Evolutionary conservation across 2,329 filamentous ascomycete species (phyloP).

Genomic region (Fusarium sp.): DNA sequence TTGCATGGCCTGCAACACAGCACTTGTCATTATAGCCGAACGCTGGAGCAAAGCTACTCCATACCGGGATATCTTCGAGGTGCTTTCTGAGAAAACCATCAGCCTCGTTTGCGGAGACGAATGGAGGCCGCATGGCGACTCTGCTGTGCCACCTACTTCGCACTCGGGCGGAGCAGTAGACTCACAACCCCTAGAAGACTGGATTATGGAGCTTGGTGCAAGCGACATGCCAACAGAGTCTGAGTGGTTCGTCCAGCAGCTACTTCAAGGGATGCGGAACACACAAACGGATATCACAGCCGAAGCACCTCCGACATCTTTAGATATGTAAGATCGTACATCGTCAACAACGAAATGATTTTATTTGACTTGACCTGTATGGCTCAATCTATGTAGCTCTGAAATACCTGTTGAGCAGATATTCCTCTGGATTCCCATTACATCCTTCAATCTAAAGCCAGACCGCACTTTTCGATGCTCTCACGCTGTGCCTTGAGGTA

Average conservation of each 20-base stretch:
- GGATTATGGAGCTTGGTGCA: constrained; percentile 22
- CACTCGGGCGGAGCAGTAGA: not conserved
- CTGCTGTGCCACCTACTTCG: not conserved
- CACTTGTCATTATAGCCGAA: constrained; percentile 51
- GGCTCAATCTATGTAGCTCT: not conserved
- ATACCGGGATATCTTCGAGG: constrained; percentile 50
- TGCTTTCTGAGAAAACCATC: constrained; percentile 45
- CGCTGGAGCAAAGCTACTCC: constrained; percentile 48
- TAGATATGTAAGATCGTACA: not conserved
- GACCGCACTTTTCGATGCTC: constrained; percentile 14
- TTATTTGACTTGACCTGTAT: not conserved
- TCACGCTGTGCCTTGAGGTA: constrained; percentile 1
- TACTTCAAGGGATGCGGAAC: constrained; percentile 28
- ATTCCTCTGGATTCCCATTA: not conserved
- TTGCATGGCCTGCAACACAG: constrained; percentile 50
- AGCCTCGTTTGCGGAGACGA: constrained; percentile 40
- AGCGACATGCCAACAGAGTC: constrained; percentile 20
- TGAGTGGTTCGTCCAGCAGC: constrained; percentile 31
- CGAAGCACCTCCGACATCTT: not conserved
- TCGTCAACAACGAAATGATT: not conserved
- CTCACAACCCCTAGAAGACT: constrained; percentile 13
- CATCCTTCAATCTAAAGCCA: not conserved
- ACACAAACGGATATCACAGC: not conserved
- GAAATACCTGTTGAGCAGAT: not conserved
- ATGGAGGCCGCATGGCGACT: not conserved